Evolutionary conservation across 2,329 filamentous ascomycete genomes (phyloP), one percentile per base, ranked within the genome.

Genomic region (Tolypocladium tundrense): DNA sequence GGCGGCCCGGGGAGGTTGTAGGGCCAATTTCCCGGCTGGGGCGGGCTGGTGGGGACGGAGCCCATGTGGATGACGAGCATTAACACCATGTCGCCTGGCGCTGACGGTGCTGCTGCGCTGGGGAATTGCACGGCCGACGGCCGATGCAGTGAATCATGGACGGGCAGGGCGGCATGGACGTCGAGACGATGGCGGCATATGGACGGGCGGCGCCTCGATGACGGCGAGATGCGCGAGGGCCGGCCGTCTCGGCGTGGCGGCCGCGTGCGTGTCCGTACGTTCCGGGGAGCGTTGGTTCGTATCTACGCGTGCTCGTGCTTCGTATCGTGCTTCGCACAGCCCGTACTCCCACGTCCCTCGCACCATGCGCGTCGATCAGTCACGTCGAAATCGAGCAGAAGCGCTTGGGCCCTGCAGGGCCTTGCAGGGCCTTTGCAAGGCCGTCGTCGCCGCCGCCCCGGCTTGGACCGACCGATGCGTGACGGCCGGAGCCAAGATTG

Each of bases 1-100:
- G 27, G 27, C 27, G 27, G 27, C 27, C 27, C 27, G 27, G 45
- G 7, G 16, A 13, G 24, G 8, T 56, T 58, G 60, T 45, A 60
- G 58, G 59, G 61, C 60, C 59, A 65, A 65, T 65, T 64, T 65
- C 63, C 63, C 60, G 55, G 57, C 59, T 57, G 59, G 56, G 59
- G 57, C 42, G 45, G 57, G 61, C 53, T 45, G 54, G 59, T 58
- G 59, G 62, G 56, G 51, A 37, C 52, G 35, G n/a, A 11, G 40
- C 35, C 59, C 56, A 57, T 58, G 60, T 60, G 63, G 57, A 59
- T 53, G 52, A 58, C 55, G 57, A 45, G 57, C 57, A 48, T 48
- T 14, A 21, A 33, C 16, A n/a, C 14, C 27, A 31, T 16, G 45
- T 3, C 21, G 45, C 9, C 21, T 14, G 40, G 40, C 4, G 40